A percentile compares a stretch with the other conserved stretches of the same genome.
Conservation (phyloP, 2,329 filamentous ascomycete genomes). For the Monosporascus sp. region DNA sequence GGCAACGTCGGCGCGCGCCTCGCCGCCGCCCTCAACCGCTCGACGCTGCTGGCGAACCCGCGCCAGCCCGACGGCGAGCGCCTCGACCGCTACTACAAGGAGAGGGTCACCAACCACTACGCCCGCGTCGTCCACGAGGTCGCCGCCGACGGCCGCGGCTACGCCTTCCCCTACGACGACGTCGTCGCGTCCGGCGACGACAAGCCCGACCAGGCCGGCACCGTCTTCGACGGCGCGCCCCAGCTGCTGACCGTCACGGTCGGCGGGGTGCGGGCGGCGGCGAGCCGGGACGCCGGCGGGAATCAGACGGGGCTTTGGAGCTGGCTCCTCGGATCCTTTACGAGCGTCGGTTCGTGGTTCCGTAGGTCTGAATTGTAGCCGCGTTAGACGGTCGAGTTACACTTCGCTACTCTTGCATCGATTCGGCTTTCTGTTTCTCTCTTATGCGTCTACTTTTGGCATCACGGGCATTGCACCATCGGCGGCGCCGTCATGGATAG, state of each 20-base stretch:
- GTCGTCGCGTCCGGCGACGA: constrained; percentile 48
- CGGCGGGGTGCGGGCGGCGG: constrained; percentile 33
- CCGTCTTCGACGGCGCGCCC: constrained; percentile 53
- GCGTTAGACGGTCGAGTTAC: too few relatives aligned
- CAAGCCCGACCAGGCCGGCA: constrained; percentile 54
- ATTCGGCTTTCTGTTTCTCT: too few relatives aligned
- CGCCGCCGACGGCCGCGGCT: constrained; percentile 56
- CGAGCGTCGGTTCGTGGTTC: background rate
- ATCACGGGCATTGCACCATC: too few relatives aligned
- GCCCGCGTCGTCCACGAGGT: constrained; percentile 57
- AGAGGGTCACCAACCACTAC: constrained; percentile 60
- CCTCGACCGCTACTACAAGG: constrained; percentile 47
- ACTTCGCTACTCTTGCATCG: too few relatives aligned
- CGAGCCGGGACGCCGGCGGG: constrained; percentile 4
- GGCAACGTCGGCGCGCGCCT: constrained; percentile 68
- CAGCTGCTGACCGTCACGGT: constrained; percentile 51
- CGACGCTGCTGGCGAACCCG: constrained; percentile 54
- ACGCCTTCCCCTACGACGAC: constrained; percentile 70
- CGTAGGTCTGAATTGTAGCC: background rate
- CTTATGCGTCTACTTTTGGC: too few relatives aligned
- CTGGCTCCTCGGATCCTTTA: background rate
- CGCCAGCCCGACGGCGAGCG: constrained; percentile 48
- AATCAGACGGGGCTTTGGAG: constrained; percentile 10
- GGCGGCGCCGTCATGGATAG: too few relatives aligned
- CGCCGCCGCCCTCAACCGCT: constrained; percentile 70